These are phyloP conservation scores for Fusarium aywerte DNA, from an alignment of 2,329 filamentous ascomycete species.

Conservation along the genomic window DNA sequence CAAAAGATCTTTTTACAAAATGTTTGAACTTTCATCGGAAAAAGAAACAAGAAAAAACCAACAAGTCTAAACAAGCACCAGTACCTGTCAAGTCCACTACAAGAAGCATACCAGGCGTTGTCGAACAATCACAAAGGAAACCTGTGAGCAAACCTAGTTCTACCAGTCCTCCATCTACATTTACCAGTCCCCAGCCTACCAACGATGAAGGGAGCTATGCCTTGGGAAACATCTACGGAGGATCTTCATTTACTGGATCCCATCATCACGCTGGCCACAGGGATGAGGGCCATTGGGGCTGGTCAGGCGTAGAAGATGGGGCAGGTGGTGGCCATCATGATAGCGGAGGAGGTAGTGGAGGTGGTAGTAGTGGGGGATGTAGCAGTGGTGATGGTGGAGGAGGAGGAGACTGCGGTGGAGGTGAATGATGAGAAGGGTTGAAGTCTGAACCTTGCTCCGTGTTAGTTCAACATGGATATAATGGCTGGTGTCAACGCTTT, in stretches of 20 bases:
- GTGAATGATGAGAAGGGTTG: neutral
- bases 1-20: conserved; percentile 18
- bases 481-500: too few species aligned
- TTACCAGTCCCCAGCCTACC: neutral
- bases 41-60: conserved; percentile 3
- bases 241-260: neutral
- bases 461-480: too few species aligned
- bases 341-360: conserved; percentile 1
- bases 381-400: neutral
- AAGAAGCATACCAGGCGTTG: neutral
- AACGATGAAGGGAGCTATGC: neutral
- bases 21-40: neutral
- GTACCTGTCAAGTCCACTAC: neutral
- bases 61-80: neutral
- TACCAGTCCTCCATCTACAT: neutral
- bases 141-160: neutral
- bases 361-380: conserved; percentile 7
- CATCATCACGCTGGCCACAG: neutral
- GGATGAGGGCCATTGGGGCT: conserved; percentile 7
- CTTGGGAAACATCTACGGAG: neutral
- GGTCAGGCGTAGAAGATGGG: conserved; percentile 9
- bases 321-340: neutral
- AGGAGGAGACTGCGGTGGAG: neutral
- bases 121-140: neutral
- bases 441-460: neutral